Percentiles rank a stretch among this genome's conserved stretches.
These are phyloP conservation scores for Xylaria palmicola DNA, from an alignment of 495 filamentous ascomycete genomes.

Conservation along the genomic window DNA sequence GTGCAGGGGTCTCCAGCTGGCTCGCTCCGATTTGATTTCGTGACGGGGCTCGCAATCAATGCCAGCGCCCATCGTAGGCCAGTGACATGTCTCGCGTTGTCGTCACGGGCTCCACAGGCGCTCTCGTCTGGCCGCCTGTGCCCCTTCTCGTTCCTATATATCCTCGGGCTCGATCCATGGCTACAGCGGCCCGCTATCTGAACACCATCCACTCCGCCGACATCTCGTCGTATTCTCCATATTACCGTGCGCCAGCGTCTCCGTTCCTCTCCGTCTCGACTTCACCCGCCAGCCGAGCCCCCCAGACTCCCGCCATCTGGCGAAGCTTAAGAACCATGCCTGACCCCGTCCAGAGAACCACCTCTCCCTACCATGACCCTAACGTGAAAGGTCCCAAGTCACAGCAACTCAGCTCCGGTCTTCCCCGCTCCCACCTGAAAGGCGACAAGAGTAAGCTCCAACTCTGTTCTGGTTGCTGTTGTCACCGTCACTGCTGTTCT, in stretches of 20 bases:
- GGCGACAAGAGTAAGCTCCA: constrained; percentile 41
- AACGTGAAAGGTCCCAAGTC: constrained; percentile 46
- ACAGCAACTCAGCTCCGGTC: constrained; percentile 38
- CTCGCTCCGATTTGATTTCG: constrained; percentile 40
- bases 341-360: constrained; percentile 47
- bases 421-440: constrained; percentile 24
- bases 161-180: constrained; percentile 34
- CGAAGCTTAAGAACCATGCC: constrained; percentile 48
- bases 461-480: neutral
- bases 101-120: constrained; percentile 31
- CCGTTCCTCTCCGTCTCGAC: constrained; percentile 28
- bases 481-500: no score
- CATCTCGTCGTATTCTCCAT: constrained; percentile 31
- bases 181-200: constrained; percentile 29
- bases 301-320: constrained; percentile 15
- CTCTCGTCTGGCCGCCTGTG: constrained; percentile 11
- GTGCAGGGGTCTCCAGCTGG: constrained; percentile 27
- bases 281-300: constrained; percentile 19
- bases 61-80: constrained; percentile 24
- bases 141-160: constrained; percentile 33
- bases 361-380: constrained; percentile 52
- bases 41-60: constrained; percentile 30
- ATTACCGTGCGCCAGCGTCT: constrained; percentile 31
- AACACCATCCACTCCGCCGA: constrained; percentile 26
- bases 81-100: constrained; percentile 35